Conservation (phyloP, 495 filamentous ascomycete species). For the Aspergillus homomorphus region DNA sequence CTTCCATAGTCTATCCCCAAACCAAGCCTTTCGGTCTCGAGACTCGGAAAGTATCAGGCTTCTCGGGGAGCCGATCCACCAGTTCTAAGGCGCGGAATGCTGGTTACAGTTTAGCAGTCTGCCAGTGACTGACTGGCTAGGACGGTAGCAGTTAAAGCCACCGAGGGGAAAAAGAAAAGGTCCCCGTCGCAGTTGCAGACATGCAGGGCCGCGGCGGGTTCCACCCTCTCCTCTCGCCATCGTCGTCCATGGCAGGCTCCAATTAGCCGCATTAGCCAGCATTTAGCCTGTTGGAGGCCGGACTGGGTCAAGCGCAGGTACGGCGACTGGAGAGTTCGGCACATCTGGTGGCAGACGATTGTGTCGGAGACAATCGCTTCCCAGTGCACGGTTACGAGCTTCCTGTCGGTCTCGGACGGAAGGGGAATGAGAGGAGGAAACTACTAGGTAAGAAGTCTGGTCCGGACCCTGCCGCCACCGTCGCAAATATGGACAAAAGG, state of each 20-base stretch:
- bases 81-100: not conserved
- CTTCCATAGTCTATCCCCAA: not conserved
- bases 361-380: too few species aligned
- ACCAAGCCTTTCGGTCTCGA: not conserved
- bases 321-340: not conserved
- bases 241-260: not conserved
- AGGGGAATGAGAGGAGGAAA: not conserved
- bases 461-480: not conserved
- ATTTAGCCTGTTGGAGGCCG: not conserved
- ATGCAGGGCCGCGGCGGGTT: too few species aligned
- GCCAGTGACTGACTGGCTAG: not conserved
- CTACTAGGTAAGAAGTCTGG: not conserved
- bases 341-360: too few species aligned
- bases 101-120: not conserved
- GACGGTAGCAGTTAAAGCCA: not conserved
- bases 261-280: not conserved
- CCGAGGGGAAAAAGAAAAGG: not conserved
- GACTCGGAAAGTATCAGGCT: conserved; percentile 4
- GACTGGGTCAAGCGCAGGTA: not conserved
- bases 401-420: too few species aligned
- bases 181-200: not conserved
- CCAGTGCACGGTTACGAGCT: too few species aligned
- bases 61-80: conserved; percentile 1
- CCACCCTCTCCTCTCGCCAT: not conserved
- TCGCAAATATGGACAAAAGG: conserved; percentile 1